These are phyloP conservation scores for Hymenoscyphus occultus DNA, from an alignment of 2,329 filamentous ascomycete species.

Conservation along the genomic window DNA sequence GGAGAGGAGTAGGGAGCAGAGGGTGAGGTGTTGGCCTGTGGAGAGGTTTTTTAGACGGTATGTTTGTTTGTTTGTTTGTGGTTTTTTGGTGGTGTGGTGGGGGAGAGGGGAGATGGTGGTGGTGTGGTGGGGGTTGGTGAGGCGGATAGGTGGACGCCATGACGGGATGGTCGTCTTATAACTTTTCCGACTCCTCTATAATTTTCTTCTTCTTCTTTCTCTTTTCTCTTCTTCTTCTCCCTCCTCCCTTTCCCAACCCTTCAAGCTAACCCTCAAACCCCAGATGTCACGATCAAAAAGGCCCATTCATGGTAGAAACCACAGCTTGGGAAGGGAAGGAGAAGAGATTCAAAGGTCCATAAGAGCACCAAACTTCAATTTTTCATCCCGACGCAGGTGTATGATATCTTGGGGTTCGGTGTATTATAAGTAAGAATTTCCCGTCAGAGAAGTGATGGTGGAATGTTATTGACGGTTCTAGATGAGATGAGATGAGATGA, in stretches of 20 bases:
- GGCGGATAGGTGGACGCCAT: background rate
- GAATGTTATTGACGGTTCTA: background rate
- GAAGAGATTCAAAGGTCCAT: slow-evolving; percentile 5
- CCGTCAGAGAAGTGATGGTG: background rate
- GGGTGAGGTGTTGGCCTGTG: slow-evolving; percentile 55
- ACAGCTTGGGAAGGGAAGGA: slow-evolving; percentile 54
- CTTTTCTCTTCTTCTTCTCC: no score
- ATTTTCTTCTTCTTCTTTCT: no score
- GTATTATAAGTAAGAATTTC: background rate
- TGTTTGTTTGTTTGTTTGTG: slow-evolving; percentile 31
- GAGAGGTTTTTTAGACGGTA: slow-evolving; percentile 60
- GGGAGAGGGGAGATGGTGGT: no score
- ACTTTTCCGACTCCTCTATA: no score
- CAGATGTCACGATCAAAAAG: slow-evolving; percentile 58
- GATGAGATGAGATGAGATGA: background rate
- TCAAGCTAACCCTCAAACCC: background rate
- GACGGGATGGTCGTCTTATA: background rate
- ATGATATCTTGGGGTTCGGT: background rate
- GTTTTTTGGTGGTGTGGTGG: background rate
- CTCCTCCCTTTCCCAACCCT: no score
- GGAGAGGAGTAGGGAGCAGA: slow-evolving; percentile 45
- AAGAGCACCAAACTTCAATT: background rate
- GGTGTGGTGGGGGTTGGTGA: background rate
- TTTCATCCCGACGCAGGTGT: background rate
- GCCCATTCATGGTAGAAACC: slow-evolving; percentile 59